These are phyloP conservation scores for Fusarium sp. DNA, from an alignment of 2,329 filamentous ascomycete genomes.

Conservation along the genomic window DNA sequence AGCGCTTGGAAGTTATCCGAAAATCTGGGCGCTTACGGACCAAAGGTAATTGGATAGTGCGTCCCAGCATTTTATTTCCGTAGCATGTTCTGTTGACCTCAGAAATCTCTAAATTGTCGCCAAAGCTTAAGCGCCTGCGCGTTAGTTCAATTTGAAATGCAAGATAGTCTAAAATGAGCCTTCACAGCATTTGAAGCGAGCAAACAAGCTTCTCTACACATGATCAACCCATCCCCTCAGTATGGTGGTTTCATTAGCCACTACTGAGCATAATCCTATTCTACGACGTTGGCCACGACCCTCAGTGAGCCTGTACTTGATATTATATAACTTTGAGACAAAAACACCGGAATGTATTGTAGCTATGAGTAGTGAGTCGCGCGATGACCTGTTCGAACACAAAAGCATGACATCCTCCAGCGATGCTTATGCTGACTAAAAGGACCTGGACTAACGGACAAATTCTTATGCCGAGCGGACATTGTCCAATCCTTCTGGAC, in stretches of 20 bases:
- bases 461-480: background rate
- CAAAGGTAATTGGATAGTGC: background rate
- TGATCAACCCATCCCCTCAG: background rate
- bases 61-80: background rate
- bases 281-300: background rate
- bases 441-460: background rate
- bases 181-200: background rate
- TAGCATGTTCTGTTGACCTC: fast-evolving
- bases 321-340: background rate
- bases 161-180: background rate
- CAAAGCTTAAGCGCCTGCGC: no score
- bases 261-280: no score
- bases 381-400: background rate
- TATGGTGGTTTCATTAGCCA: no score
- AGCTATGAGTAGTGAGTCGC: fast-evolving
- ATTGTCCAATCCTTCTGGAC: background rate
- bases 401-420: background rate
- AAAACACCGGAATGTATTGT: background rate
- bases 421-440: background rate
- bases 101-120: no score
- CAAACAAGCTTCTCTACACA: background rate
- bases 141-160: no score
- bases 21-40: background rate
- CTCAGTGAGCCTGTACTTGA: background rate
- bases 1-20: background rate